Conservation (phyloP, 345 rosid genomes). For the Gossypium ekmanianum region DNA sequence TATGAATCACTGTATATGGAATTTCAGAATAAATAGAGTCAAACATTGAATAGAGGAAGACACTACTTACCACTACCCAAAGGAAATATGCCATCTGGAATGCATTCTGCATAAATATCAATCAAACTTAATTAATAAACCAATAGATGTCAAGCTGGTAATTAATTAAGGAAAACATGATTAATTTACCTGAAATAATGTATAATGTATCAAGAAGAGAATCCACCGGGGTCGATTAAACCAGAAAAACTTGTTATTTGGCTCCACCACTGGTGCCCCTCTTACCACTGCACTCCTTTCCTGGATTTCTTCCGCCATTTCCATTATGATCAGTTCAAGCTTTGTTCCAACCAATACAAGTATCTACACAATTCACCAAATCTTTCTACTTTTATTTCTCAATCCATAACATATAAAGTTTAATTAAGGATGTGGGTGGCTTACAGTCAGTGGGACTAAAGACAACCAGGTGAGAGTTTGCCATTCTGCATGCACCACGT, state of each 20-base stretch:
- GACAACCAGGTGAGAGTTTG: slow-evolving; percentile 44
- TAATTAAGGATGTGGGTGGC: background rate
- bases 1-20: background rate
- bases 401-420: background rate
- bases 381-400: background rate
- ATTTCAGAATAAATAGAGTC: too few species aligned
- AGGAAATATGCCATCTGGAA: slow-evolving; percentile 52
- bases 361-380: slow-evolving; percentile 31
- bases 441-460: slow-evolving; percentile 35
- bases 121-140: background rate
- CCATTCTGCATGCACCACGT: slow-evolving; percentile 45
- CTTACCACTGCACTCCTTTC: slow-evolving; percentile 35
- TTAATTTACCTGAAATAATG: slow-evolving; percentile 37
- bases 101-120: slow-evolving; percentile 35
- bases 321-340: slow-evolving; percentile 52
- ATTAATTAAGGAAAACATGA: background rate
- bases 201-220: slow-evolving; percentile 43
- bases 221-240: slow-evolving; percentile 52
- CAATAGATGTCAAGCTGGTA: background rate
- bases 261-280: slow-evolving; percentile 57
- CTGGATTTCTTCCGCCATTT: slow-evolving; percentile 50
- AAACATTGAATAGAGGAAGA: too few species aligned
- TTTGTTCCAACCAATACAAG: slow-evolving; percentile 50
- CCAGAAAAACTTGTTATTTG: slow-evolving; percentile 57
- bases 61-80: slow-evolving; percentile 40